A percentile compares a stretch with the other conserved stretches of the same genome.
These are phyloP conservation scores for Cystofilobasidium bisporidii DNA, from an alignment of 768 basidiomycete species.

Conservation along the genomic window DNA sequence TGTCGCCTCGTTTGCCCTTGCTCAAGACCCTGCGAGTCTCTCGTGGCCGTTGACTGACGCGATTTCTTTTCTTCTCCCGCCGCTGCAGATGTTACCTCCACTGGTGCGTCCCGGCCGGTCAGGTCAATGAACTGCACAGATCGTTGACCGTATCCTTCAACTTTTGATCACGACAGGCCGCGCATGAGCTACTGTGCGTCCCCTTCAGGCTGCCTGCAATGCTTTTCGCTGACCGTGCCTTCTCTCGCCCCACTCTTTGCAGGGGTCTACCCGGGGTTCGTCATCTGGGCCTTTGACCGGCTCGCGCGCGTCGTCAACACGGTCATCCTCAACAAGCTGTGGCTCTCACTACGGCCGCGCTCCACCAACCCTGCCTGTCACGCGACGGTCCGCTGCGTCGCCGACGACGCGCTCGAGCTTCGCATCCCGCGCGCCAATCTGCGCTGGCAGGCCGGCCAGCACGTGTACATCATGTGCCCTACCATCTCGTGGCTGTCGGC, in stretches of 20 bases:
- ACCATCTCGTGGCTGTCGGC: slow-evolving; percentile 36
- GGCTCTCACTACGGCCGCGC: slow-evolving; percentile 28
- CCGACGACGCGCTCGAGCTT: slow-evolving; percentile 22
- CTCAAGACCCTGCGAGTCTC: too few relatives aligned
- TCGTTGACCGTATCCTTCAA: too few relatives aligned
- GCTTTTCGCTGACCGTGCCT: too few relatives aligned
- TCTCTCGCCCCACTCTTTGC: too few relatives aligned
- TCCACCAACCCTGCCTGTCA: neutral
- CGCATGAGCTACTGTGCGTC: slow-evolving; percentile 23
- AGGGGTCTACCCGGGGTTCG: slow-evolving; percentile 1
- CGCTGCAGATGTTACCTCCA: slow-evolving; percentile 35
- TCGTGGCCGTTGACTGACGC: too few relatives aligned
- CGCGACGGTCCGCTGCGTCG: neutral
- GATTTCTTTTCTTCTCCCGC: too few relatives aligned
- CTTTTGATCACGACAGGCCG: too few relatives aligned
- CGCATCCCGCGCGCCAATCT: slow-evolving; percentile 10
- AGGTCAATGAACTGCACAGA: too few relatives aligned
- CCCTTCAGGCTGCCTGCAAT: too few relatives aligned
- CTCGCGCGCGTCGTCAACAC: slow-evolving; percentile 33
- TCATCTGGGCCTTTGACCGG: slow-evolving; percentile 39
- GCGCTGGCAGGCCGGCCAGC: slow-evolving; percentile 36
- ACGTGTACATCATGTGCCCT: slow-evolving; percentile 38
- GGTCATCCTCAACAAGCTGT: slow-evolving; percentile 37
- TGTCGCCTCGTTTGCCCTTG: too few relatives aligned
- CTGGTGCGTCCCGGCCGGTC: too few relatives aligned